Percentiles rank a stretch among this genome's conserved stretches.
Evolutionary conservation across 495 filamentous ascomycete species (phyloP).

Genomic region (Aspergillus hancockii): DNA sequence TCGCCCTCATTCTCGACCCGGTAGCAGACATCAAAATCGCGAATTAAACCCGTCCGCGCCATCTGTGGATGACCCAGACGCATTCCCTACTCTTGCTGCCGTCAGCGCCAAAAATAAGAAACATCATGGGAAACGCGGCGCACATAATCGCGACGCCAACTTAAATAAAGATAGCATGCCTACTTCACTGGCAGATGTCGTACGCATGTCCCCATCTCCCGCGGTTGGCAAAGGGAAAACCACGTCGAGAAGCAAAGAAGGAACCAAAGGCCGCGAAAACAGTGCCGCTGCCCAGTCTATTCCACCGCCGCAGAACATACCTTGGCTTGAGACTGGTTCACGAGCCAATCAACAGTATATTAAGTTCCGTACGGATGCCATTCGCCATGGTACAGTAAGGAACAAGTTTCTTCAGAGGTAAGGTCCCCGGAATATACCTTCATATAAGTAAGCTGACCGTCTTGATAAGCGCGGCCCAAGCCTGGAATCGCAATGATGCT

Average conservation of each 20-base stretch:
- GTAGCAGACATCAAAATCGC: slow-evolving; percentile 80
- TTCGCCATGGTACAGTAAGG: slow-evolving; percentile 90
- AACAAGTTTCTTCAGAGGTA: slow-evolving; percentile 98
- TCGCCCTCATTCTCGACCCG: slow-evolving; percentile 79
- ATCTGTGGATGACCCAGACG: slow-evolving; percentile 89
- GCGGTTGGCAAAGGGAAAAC: slow-evolving; percentile 52
- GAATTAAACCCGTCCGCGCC: slow-evolving; percentile 66
- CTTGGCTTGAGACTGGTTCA: slow-evolving; percentile 95
- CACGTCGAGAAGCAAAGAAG: slow-evolving; percentile 45
- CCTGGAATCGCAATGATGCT: slow-evolving; percentile 99
- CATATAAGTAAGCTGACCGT: slow-evolving; percentile 18
- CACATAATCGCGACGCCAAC: slow-evolving; percentile 58
- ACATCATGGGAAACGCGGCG: slow-evolving; percentile 85
- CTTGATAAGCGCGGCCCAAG: slow-evolving; percentile 80
- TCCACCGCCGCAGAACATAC: slow-evolving; percentile 84
- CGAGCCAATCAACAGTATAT: slow-evolving; percentile 90
- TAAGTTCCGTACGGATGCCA: slow-evolving; percentile 88
- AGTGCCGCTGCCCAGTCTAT: slow-evolving; percentile 81
- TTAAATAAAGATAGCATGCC: slow-evolving; percentile 64
- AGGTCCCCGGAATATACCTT: slow-evolving; percentile 20
- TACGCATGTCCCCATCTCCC: slow-evolving; percentile 88
- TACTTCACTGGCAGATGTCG: slow-evolving; percentile 89
- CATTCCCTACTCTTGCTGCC: slow-evolving; percentile 90
- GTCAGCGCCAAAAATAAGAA: slow-evolving; percentile 82
- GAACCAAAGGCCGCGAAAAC: slow-evolving; percentile 65